A percentile compares a stretch with the other conserved stretches of the same genome.
phyloP scores from a whole-genome alignment of 2,329 filamentous ascomycete species.

The Penicillium sp. region DNA sequence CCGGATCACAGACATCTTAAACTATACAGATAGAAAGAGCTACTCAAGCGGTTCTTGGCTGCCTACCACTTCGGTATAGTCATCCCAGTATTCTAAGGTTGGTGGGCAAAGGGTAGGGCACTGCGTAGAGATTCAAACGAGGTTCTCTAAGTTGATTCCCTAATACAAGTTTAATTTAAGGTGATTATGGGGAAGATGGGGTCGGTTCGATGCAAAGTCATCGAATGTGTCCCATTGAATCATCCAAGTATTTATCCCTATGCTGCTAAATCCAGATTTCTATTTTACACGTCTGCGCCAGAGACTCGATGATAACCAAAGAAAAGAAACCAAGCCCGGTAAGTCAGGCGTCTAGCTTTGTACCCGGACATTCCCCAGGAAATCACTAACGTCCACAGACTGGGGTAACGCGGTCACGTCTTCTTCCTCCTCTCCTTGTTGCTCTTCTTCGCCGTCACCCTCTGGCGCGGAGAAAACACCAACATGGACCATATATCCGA shows the following conservation, averaged over 20 bases:
- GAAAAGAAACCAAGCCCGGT: neutral
- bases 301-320: neutral
- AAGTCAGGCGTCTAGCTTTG: neutral
- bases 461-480: conserved; percentile 30
- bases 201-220: neutral
- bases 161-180: too few species aligned
- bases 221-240: neutral
- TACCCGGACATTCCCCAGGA: conserved; percentile 16
- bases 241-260: neutral
- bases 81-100: too few species aligned
- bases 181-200: neutral
- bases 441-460: conserved; percentile 18
- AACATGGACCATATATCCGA: conserved; percentile 43
- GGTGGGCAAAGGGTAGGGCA: too few species aligned
- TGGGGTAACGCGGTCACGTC: conserved; percentile 12
- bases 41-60: too few species aligned
- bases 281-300: neutral
- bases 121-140: too few species aligned
- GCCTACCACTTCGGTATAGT: too few species aligned
- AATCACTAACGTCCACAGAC: conserved; percentile 23
- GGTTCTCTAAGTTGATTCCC: too few species aligned
- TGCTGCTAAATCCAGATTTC: neutral
- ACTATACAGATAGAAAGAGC: too few species aligned
- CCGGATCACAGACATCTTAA: too few species aligned
- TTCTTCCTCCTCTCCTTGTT: conserved; percentile 23